These are phyloP conservation scores for Raffaelea arxii DNA, from an alignment of 2,329 filamentous ascomycete species.

Conservation along the genomic window DNA sequence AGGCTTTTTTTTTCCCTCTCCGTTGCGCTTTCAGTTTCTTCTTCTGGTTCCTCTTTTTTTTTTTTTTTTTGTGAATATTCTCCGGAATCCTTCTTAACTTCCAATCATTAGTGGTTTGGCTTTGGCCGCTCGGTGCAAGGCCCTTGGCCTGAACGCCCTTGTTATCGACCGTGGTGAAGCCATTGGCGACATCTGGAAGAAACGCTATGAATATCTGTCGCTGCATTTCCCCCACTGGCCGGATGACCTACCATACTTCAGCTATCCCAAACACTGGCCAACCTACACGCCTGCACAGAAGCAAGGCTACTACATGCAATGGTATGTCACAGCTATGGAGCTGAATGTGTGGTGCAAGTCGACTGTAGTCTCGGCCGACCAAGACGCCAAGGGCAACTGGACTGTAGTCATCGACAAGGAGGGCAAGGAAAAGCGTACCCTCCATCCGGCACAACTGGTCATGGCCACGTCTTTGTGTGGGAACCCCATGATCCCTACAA, in stretches of 20 bases:
- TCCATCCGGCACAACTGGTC: background rate
- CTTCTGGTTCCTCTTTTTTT: too few species aligned
- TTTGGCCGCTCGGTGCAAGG: slow-evolving; percentile 17
- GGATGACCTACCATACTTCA: slow-evolving; percentile 31
- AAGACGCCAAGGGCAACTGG: slow-evolving; percentile 36
- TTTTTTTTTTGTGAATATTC: too few species aligned
- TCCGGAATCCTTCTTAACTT: background rate
- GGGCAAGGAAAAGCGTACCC: background rate
- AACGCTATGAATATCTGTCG: slow-evolving; percentile 25
- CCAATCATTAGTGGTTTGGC: slow-evolving; percentile 26
- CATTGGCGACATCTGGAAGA: slow-evolving; percentile 36
- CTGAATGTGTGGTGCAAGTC: slow-evolving; percentile 22
- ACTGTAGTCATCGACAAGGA: slow-evolving; percentile 30
- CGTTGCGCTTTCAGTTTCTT: background rate
- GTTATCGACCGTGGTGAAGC: slow-evolving; percentile 31
- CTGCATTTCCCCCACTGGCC: slow-evolving; percentile 14
- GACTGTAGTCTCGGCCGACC: slow-evolving; percentile 7
- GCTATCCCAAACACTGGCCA: slow-evolving; percentile 15
- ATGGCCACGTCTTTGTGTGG: background rate
- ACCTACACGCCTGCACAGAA: slow-evolving; percentile 34
- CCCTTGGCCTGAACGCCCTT: slow-evolving; percentile 16
- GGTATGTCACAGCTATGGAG: slow-evolving; percentile 32
- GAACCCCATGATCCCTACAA: background rate
- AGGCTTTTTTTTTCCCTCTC: background rate
- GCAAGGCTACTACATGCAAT: slow-evolving; percentile 32